Evolutionary conservation across 768 basidiomycete genomes (phyloP).

Genomic region (Lyophyllum semitale): DNA sequence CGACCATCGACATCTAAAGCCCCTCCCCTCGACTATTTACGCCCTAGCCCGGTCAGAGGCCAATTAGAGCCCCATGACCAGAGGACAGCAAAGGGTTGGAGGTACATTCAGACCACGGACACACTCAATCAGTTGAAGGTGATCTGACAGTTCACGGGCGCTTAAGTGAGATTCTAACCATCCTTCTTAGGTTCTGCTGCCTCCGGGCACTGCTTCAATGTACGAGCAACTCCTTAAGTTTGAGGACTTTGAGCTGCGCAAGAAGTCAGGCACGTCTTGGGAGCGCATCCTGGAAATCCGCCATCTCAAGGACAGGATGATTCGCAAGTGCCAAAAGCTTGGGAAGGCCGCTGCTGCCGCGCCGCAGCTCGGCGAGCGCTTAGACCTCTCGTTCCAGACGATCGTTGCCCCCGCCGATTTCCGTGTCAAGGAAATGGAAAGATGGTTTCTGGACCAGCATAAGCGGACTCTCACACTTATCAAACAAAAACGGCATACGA

Average conservation of each 20-base stretch:
- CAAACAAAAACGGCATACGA: conserved; percentile 10
- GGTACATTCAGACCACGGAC: conserved; percentile 76
- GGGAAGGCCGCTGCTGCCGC: conserved; percentile 43
- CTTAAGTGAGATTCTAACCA: conserved; percentile 2
- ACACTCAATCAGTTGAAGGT: conserved; percentile 78
- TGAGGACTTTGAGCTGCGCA: conserved; percentile 62
- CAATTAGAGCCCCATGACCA: conserved; percentile 72
- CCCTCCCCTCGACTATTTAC: conserved; percentile 52
- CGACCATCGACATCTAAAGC: conserved; percentile 13
- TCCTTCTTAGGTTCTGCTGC: conserved; percentile 60
- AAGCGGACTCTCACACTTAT: conserved; percentile 35
- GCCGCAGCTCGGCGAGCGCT: conserved; percentile 24
- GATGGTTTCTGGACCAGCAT: conserved; percentile 66
- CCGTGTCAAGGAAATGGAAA: conserved; percentile 77
- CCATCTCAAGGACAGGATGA: conserved; percentile 80
- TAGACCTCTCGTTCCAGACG: conserved; percentile 55
- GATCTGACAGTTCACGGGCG: conserved; percentile 5
- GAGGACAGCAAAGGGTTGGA: conserved; percentile 56
- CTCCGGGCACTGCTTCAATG: conserved; percentile 64
- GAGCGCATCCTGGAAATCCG: conserved; percentile 73
- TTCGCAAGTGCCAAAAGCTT: conserved; percentile 73
- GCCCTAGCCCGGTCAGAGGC: conserved; percentile 69
- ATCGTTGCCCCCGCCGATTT: conserved; percentile 73
- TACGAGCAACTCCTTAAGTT: conserved; percentile 67
- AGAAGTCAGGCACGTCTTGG: conserved; percentile 60